Conservation (phyloP, 2,329 filamentous ascomycete genomes). For the Rhynchosporium secalis region DNA sequence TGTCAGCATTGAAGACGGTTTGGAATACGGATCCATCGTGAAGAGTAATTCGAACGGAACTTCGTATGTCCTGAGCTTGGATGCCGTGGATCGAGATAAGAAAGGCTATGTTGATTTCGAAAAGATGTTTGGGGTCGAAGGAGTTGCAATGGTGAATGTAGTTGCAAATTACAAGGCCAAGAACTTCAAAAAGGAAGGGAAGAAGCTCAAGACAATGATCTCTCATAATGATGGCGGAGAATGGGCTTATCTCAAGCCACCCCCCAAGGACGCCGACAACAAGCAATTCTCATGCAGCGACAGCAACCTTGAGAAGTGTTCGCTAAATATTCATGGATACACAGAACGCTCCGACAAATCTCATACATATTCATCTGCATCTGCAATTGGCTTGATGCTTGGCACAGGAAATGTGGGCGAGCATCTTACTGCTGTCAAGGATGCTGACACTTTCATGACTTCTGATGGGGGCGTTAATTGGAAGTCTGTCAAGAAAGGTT, state of each 20-base stretch:
- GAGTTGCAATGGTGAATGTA: constrained; percentile 82
- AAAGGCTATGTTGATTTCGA: constrained; percentile 89
- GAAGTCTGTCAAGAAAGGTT: constrained; percentile 82
- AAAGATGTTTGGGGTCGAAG: constrained; percentile 89
- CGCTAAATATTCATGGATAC: constrained; percentile 91
- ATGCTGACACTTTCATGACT: constrained; percentile 87
- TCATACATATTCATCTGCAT: constrained; percentile 84
- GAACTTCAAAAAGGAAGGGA: constrained; percentile 58
- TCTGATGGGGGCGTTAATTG: constrained; percentile 87
- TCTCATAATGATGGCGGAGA: constrained; percentile 94
- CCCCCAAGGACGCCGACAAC: constrained; percentile 66
- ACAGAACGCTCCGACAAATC: constrained; percentile 82
- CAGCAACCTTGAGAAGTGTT: constrained; percentile 64
- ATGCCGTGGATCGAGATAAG: constrained; percentile 77
- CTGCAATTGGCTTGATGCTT: constrained; percentile 88
- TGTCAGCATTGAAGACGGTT: constrained; percentile 63
- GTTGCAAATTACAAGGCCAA: constrained; percentile 70
- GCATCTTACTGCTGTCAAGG: constrained; percentile 40
- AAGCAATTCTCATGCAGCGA: constrained; percentile 70
- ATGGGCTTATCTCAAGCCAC: constrained; percentile 78
- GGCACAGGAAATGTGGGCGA: constrained; percentile 88
- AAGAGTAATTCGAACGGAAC: constrained; percentile 99
- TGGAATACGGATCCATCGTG: constrained; percentile 81
- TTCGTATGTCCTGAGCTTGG: constrained; percentile 82
- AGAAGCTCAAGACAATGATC: constrained; percentile 86